phyloP scores from a whole-genome alignment of 352 stramenopile species.

The Phytopythium delawarense region DNA sequence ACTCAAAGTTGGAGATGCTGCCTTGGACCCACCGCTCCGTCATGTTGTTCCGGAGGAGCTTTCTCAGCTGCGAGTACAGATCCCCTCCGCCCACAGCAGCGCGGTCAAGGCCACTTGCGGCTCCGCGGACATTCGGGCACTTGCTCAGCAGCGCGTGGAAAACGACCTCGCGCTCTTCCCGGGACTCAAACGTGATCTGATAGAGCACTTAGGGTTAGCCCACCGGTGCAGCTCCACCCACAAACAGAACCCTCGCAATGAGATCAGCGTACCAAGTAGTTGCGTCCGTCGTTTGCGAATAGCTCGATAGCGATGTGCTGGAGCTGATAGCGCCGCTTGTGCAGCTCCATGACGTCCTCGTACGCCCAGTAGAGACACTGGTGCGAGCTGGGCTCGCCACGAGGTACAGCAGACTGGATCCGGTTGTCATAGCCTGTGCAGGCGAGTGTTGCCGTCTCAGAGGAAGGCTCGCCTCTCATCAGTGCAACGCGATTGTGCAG shows the following conservation, averaged over 20 bases:
- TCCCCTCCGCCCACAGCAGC: conserved; percentile 35
- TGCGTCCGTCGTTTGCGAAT: conserved; percentile 70
- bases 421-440: neutral
- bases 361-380: conserved; percentile 75
- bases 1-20: conserved; percentile 92
- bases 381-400: conserved; percentile 17
- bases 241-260: neutral
- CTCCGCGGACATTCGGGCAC: conserved; percentile 64
- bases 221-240: neutral
- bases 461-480: conserved; percentile 20
- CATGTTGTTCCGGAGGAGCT: conserved; percentile 71
- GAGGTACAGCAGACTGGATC: neutral
- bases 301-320: conserved; percentile 70
- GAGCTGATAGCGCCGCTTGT: conserved; percentile 74
- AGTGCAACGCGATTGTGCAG: conserved; percentile 2
- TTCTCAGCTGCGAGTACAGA: conserved; percentile 64
- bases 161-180: conserved; percentile 51
- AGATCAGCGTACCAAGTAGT: conserved; percentile 54
- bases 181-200: conserved; percentile 67
- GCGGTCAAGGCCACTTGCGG: conserved; percentile 56
- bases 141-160: conserved; percentile 76
- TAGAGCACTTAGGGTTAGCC: neutral
- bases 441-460: conserved; percentile 8
- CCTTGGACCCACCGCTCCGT: conserved; percentile 70
- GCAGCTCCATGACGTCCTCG: conserved; percentile 67